Conservation (phyloP, 2,329 filamentous ascomycete genomes). For the Emydomyces testavorans region DNA sequence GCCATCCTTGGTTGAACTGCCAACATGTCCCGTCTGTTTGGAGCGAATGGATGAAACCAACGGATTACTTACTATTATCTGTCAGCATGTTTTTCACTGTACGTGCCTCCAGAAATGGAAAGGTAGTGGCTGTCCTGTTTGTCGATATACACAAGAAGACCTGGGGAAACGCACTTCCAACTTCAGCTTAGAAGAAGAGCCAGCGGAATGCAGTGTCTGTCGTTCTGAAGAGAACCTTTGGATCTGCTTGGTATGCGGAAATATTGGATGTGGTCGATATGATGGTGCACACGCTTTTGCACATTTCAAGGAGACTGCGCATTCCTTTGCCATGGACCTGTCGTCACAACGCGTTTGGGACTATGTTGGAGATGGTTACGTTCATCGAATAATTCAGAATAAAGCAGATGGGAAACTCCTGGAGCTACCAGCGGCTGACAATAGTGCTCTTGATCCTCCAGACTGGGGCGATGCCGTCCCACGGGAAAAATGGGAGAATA, state of each 20-base stretch:
- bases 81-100: constrained; percentile 96
- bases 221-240: constrained; percentile 73
- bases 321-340: constrained; percentile 87
- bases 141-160: constrained; percentile 68
- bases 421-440: constrained; percentile 59
- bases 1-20: constrained; percentile 75
- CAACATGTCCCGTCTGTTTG: constrained; percentile 90
- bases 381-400: constrained; percentile 86
- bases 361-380: constrained; percentile 89
- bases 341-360: constrained; percentile 96
- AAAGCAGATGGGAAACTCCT: constrained; percentile 88
- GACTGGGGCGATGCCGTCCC: constrained; percentile 38
- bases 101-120: constrained; percentile 94
- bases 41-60: constrained; percentile 98
- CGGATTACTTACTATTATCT: constrained; percentile 86
- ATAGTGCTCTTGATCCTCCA: constrained; percentile 33
- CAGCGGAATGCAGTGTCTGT: constrained; percentile 61
- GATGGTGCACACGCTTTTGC: constrained; percentile 87
- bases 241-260: constrained; percentile 90
- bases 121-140: constrained; percentile 86
- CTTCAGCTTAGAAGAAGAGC: constrained; percentile 44
- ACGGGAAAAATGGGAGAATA: constrained; percentile 57
- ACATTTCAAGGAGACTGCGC: constrained; percentile 79
- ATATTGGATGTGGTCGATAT: constrained; percentile 86
- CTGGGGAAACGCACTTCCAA: constrained; percentile 38